These are phyloP conservation scores for Smithsoniella earleae DNA, from an alignment of 163 green algal species.

Conservation along the genomic window DNA sequence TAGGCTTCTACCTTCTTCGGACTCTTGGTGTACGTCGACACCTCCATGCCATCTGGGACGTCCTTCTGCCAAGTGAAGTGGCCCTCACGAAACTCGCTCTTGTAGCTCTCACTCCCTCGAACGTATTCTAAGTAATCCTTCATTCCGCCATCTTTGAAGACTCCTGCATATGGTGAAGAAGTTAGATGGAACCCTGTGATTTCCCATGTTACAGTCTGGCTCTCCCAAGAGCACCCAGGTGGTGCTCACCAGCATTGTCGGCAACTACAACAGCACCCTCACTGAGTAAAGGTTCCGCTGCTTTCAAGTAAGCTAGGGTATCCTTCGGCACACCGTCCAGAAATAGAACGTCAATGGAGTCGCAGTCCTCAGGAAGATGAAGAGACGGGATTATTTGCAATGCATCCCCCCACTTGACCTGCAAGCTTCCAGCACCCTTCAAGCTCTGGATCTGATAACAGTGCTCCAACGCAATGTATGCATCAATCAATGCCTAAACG, in stretches of 20 bases:
- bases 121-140: slow-evolving; percentile 57
- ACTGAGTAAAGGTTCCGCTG: slow-evolving; percentile 44
- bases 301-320: slow-evolving; percentile 46
- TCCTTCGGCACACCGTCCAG: slow-evolving; percentile 52
- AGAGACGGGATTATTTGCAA: slow-evolving; percentile 36
- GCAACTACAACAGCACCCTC: slow-evolving; percentile 44
- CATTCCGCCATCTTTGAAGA: slow-evolving; percentile 46
- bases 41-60: slow-evolving; percentile 53
- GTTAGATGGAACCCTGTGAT: background rate
- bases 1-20: too few relatives aligned
- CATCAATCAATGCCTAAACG: background rate
- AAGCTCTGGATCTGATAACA: slow-evolving; percentile 11
- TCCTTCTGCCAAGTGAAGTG: slow-evolving; percentile 57
- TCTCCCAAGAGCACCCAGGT: background rate
- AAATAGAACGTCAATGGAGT: slow-evolving; percentile 54
- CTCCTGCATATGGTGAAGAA: background rate
- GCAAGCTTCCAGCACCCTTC: slow-evolving; percentile 29
- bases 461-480: background rate
- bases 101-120: slow-evolving; percentile 40
- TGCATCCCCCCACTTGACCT: slow-evolving; percentile 49
- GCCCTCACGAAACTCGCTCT: slow-evolving; percentile 37
- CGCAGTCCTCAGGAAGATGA: background rate
- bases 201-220: background rate
- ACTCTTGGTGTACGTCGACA: slow-evolving; percentile 42
- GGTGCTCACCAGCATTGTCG: slow-evolving; percentile 44